phyloP scores from a whole-genome alignment of 2,329 filamentous ascomycete species.

The Pestalotiopsis sp. region DNA sequence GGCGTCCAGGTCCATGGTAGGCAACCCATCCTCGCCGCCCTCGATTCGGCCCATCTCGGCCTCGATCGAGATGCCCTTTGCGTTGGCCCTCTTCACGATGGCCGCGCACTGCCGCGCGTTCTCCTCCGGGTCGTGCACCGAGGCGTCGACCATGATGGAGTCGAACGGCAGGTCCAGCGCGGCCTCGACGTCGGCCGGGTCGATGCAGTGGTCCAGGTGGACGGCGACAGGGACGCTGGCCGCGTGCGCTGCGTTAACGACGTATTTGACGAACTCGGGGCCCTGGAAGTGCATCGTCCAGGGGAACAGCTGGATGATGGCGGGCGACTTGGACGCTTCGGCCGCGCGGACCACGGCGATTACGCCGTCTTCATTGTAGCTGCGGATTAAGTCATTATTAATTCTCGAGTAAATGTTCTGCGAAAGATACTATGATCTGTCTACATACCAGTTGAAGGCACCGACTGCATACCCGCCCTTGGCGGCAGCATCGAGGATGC shows the following conservation, averaged over 20 bases:
- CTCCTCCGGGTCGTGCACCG: conserved; percentile 63
- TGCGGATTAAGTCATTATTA: neutral
- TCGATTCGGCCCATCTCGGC: conserved; percentile 67
- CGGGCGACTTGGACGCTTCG: conserved; percentile 58
- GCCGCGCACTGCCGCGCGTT: conserved; percentile 60
- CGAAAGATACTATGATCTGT: neutral
- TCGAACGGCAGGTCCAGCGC: conserved; percentile 51
- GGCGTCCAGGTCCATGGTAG: conserved; percentile 58
- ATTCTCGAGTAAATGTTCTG: too few relatives aligned
- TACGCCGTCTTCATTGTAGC: conserved; percentile 64
- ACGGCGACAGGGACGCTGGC: conserved; percentile 55
- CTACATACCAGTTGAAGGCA: conserved; percentile 44
- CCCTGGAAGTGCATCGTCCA: conserved; percentile 64
- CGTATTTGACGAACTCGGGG: conserved; percentile 46
- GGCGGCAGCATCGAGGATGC: conserved; percentile 48
- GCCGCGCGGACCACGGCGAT: conserved; percentile 63
- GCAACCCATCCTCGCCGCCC: conserved; percentile 64
- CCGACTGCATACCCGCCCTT: conserved; percentile 45
- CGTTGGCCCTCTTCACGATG: conserved; percentile 59
- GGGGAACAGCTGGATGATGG: conserved; percentile 67
- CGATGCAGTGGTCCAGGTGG: conserved; percentile 60
- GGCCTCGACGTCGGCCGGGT: conserved; percentile 26
- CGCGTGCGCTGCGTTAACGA: conserved; percentile 47
- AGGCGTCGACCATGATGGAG: conserved; percentile 70
- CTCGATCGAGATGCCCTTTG: conserved; percentile 62